Conservation (phyloP, 2,329 filamentous ascomycete species). For the Thelonectria rubi region DNA sequence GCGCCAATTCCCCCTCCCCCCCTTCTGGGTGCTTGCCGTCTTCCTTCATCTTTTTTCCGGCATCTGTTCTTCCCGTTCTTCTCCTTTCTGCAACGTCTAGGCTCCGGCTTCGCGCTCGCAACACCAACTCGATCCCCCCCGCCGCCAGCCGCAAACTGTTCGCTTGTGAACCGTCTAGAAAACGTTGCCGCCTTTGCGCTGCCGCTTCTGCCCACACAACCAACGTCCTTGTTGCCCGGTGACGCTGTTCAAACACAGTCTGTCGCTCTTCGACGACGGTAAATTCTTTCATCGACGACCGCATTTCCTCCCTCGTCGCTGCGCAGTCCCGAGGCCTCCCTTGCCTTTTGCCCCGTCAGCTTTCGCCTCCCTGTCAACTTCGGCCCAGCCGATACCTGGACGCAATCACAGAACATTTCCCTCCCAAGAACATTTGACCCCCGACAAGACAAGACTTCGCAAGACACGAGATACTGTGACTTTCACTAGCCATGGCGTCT, state of each 20-base stretch:
- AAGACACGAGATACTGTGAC: slow-evolving; percentile 68
- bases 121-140: background rate
- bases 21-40: slow-evolving; percentile 53
- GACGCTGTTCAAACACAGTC: slow-evolving; percentile 22
- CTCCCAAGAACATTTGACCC: slow-evolving; percentile 40
- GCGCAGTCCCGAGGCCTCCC: slow-evolving; percentile 3
- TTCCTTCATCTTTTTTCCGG: slow-evolving; percentile 47
- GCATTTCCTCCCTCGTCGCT: slow-evolving; percentile 15
- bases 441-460: slow-evolving; percentile 39
- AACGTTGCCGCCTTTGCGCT: slow-evolving; percentile 23
- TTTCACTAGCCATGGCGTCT: slow-evolving; percentile 94
- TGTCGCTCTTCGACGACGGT: slow-evolving; percentile 21
- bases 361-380: slow-evolving; percentile 11
- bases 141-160: slow-evolving; percentile 33
- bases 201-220: slow-evolving; percentile 32
- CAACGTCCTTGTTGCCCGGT: slow-evolving; percentile 32
- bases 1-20: slow-evolving; percentile 52
- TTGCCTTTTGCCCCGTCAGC: background rate
- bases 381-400: slow-evolving; percentile 13
- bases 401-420: slow-evolving; percentile 17
- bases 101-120: slow-evolving; percentile 29
- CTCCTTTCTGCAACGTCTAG: slow-evolving; percentile 34
- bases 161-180: slow-evolving; percentile 29
- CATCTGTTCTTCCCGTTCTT: slow-evolving; percentile 49
- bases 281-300: slow-evolving; percentile 15